Conservation (phyloP, 2,329 filamentous ascomycete genomes). For the Blastomyces emzantsi region DNA sequence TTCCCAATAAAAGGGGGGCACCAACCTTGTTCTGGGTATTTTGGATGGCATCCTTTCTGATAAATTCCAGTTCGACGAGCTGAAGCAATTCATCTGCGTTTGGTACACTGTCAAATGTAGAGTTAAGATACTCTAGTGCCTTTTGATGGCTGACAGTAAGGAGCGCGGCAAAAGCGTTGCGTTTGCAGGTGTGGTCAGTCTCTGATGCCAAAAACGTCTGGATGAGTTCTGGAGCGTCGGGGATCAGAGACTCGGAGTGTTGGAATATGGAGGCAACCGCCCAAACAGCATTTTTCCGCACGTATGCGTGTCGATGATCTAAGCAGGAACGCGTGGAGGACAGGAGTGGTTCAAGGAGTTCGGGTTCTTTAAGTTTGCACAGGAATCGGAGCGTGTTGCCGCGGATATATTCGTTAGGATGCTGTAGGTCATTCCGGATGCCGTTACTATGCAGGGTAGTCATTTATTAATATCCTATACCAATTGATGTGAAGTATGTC, state of each 20-base stretch:
- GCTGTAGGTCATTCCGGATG: constrained; percentile 93
- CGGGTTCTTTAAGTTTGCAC: constrained; percentile 88
- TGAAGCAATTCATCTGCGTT: constrained; percentile 92
- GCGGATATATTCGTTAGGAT: constrained; percentile 95
- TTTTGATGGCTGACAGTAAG: constrained; percentile 89
- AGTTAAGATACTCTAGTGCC: constrained; percentile 76
- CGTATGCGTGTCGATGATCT: constrained; percentile 93
- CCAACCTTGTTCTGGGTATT: constrained; percentile 87
- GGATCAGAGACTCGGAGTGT: constrained; percentile 84
- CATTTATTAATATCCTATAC: constrained; percentile 6
- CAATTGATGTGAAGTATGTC: background rate
- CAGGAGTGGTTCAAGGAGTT: constrained; percentile 91
- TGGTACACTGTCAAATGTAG: constrained; percentile 84
- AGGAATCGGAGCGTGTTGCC: constrained; percentile 98
- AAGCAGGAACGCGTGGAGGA: constrained; percentile 87
- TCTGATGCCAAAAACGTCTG: constrained; percentile 82
- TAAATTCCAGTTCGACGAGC: constrained; percentile 91
- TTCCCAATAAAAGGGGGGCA: constrained; percentile 6
- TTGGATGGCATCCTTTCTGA: constrained; percentile 91
- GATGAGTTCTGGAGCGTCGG: constrained; percentile 88
- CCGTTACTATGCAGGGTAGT: constrained; percentile 60
- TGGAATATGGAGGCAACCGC: constrained; percentile 86
- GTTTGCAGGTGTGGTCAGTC: constrained; percentile 91
- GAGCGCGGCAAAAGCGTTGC: constrained; percentile 91
- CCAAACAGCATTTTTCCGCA: constrained; percentile 96